phyloP scores from a whole-genome alignment of 2,329 filamentous ascomycete species.

The Lachnum nothofagi region DNA sequence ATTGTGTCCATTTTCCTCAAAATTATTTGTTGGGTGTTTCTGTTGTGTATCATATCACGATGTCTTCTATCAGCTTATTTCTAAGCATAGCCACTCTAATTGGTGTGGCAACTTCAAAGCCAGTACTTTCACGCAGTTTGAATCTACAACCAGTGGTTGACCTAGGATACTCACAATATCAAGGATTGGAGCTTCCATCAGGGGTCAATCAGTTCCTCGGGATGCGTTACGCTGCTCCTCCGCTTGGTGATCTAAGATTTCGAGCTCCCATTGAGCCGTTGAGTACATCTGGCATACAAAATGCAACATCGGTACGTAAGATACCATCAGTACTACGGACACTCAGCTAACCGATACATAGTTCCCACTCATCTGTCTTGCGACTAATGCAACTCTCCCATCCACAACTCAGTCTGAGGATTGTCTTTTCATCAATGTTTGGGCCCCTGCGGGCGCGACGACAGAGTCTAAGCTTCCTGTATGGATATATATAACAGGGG shows the following conservation, averaged over 20 bases:
- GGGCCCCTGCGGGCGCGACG: slow-evolving; percentile 39
- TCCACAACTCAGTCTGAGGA: slow-evolving; percentile 35
- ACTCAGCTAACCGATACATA: slow-evolving; percentile 18
- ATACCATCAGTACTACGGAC: not conserved
- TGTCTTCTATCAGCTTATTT: not conserved
- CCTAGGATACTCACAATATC: slow-evolving; percentile 63
- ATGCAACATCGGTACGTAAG: slow-evolving; percentile 19
- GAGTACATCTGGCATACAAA: slow-evolving; percentile 12
- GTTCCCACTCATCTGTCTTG: slow-evolving; percentile 45
- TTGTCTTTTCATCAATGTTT: slow-evolving; percentile 44
- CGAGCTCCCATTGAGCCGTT: slow-evolving; percentile 47
- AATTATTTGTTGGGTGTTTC: too few species aligned
- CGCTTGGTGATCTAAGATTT: slow-evolving; percentile 61
- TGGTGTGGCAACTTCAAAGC: not conserved
- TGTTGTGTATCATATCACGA: too few species aligned
- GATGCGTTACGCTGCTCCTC: slow-evolving; percentile 66
- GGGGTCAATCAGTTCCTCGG: slow-evolving; percentile 67
- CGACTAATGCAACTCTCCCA: slow-evolving; percentile 29
- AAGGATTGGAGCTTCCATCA: slow-evolving; percentile 47
- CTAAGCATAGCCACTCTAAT: not conserved
- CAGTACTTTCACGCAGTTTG: not conserved
- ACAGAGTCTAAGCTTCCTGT: slow-evolving; percentile 43
- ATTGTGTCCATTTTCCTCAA: too few species aligned
- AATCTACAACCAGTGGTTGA: slow-evolving; percentile 42
- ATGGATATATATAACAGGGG: slow-evolving; percentile 49